Percentiles rank a stretch among this genome's conserved stretches.
Evolutionary conservation across 2,329 filamentous ascomycete genomes (phyloP).

Genomic region (Fusarium brevicatenulatum): DNA sequence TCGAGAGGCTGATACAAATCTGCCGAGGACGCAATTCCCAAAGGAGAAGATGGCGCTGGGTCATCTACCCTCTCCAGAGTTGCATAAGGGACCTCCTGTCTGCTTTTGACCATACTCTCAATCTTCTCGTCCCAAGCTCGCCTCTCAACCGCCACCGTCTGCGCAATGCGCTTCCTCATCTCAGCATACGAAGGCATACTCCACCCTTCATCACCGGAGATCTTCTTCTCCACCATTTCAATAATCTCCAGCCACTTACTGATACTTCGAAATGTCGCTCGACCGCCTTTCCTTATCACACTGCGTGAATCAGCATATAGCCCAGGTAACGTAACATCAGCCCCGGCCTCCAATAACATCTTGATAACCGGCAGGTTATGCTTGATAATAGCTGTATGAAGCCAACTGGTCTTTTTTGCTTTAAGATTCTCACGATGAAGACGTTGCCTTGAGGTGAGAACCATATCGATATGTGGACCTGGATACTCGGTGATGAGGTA

Average conservation of each 20-base stretch:
- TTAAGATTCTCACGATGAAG: fast-evolving
- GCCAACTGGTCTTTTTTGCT: constrained; percentile 3
- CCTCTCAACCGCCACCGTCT: neutral
- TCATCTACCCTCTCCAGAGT: fast-evolving
- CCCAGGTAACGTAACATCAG: constrained; percentile 6
- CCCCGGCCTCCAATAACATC: neutral
- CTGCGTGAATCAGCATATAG: neutral
- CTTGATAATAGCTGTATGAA: neutral
- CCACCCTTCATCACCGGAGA: neutral
- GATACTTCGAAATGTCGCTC: fast-evolving
- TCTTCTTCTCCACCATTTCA: neutral
- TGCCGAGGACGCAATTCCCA: fast-evolving
- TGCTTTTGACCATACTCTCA: neutral
- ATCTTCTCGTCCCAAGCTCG: neutral
- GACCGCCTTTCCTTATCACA: neutral
- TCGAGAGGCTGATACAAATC: neutral
- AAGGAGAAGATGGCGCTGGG: fast-evolving
- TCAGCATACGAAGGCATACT: neutral
- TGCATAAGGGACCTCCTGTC: neutral
- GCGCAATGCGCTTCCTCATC: fast-evolving
- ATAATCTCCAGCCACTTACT: neutral
- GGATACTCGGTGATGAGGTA: constrained; percentile 17
- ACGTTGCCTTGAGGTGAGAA: neutral
- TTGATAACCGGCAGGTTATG: neutral
- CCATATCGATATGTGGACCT: constrained; percentile 4